Base-by-base conservation (phyloP, 2,329 filamentous ascomycete genomes). In the Dothistroma pini region DNA sequence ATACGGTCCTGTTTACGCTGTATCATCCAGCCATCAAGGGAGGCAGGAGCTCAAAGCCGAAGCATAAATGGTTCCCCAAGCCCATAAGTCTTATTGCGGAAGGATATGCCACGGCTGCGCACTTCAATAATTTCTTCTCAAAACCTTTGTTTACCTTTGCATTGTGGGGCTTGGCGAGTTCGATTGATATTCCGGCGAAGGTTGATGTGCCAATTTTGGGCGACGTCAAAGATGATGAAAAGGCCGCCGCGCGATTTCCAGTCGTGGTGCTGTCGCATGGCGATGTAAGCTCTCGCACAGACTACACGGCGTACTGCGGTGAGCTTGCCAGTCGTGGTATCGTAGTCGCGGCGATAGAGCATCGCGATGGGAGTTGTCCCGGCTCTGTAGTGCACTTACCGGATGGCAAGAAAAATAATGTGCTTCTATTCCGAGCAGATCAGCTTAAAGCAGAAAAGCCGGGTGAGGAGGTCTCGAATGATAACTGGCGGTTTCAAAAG, bases 221-320 rank as follows among this genome's bases (percentile, higher is more conserved):
- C 9, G 25, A 32, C 16, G 6, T 5, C 4, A 54, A 58, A 7
- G 49, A 59, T 4, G 54, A 59, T n/a, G 14, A 50, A 19, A 29
- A 38, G 6, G 19, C 22, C 2, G 8, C 12, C 5, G n/a, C 58
- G 16, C 66, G 59, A 2, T 69, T 77, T 25, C 76, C 77, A 0
- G 71, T 76, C 21, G 70, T 79, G 5, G 73, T 79, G 2, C 76
- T 79, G 52, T 77, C 75, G 6, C 77, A 79, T 62, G 77, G 77
- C 2, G 78, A 77, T 71, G 76, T 76, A 12, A 75, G 75, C 4
- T 75, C 75, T 68, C 72, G 74, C 41, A 78, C 78, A 56, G 74
- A 73, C 60, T 79, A 79, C 66, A 76, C 76, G 29, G 75, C 77
- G 41, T 78, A 76, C 53, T 72, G 77, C 9, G 77, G 76, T 7